Evolutionary conservation across 2,329 filamentous ascomycete genomes (phyloP).

Genomic region (Fusarium longipes): DNA sequence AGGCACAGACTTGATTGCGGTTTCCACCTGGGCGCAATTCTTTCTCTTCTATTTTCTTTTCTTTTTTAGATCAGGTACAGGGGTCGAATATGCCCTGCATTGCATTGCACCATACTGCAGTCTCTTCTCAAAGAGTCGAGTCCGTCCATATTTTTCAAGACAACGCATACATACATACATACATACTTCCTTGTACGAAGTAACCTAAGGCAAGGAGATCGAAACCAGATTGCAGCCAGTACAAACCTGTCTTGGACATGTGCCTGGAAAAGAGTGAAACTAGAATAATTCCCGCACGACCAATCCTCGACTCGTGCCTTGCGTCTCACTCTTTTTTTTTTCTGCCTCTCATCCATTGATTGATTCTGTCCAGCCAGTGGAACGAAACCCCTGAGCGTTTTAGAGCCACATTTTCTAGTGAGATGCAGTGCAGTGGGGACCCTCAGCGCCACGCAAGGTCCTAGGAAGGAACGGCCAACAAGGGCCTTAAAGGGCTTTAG

Average conservation of each 20-base stretch:
- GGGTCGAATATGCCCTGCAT: constrained; percentile 22
- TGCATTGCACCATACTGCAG: constrained; percentile 16
- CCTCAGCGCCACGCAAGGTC: background rate
- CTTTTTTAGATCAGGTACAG: constrained; percentile 20
- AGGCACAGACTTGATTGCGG: background rate
- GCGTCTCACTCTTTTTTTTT: constrained; percentile 15
- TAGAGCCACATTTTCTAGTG: constrained; percentile 24
- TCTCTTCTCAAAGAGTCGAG: constrained; percentile 9
- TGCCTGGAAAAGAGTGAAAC: constrained; percentile 14
- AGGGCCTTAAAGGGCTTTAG: constrained; percentile 33
- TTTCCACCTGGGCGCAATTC: background rate
- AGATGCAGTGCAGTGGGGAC: background rate
- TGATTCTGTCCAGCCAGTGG: background rate
- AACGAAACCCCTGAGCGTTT: constrained; percentile 21
- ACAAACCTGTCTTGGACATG: background rate
- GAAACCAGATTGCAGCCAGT: constrained; percentile 7
- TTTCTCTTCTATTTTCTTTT: background rate
- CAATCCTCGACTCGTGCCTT: constrained; percentile 40
- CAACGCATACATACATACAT: constrained; percentile 3
- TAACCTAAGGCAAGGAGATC: constrained; percentile 26
- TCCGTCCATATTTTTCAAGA: background rate
- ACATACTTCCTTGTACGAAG: background rate
- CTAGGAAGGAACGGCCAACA: constrained; percentile 14
- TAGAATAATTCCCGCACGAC: constrained; percentile 34
- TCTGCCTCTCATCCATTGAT: background rate